Conservation (phyloP, 2,329 filamentous ascomycete genomes). For the Fusarium tupiense region DNA sequence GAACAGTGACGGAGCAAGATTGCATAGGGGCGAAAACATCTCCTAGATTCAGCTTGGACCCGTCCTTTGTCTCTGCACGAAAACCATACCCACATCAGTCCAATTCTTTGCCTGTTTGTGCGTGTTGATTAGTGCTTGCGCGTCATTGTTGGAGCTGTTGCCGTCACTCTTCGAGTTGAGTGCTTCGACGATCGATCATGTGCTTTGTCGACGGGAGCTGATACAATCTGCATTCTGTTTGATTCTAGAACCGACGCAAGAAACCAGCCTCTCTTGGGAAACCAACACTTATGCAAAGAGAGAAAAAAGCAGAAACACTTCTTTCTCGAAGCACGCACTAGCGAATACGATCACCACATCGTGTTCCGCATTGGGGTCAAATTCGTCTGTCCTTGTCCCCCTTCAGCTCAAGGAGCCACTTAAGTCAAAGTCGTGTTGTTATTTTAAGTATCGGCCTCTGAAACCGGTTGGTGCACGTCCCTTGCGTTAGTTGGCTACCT, state of each 20-base stretch:
- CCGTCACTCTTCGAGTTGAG: not conserved
- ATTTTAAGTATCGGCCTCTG: conserved; percentile 36
- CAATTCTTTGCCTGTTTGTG: conserved; percentile 20
- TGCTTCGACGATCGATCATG: conserved; percentile 10
- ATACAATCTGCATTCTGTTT: conserved; percentile 3
- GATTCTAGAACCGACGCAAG: conserved; percentile 5
- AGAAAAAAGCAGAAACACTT: conserved; percentile 18
- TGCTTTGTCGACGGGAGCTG: conserved; percentile 20
- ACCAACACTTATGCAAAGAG: conserved; percentile 13
- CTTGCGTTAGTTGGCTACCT: conserved; percentile 18
- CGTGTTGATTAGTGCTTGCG: conserved; percentile 21
- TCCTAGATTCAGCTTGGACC: conserved; percentile 14
- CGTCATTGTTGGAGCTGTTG: conserved; percentile 13
- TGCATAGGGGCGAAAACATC: conserved; percentile 31
- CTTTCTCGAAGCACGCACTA: conserved; percentile 25
- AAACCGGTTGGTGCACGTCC: conserved; percentile 36
- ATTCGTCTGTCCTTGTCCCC: conserved; percentile 20
- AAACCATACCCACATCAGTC: conserved; percentile 6
- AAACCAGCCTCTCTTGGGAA: not conserved
- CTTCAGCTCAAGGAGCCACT: conserved; percentile 6
- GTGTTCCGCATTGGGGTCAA: conserved; percentile 26
- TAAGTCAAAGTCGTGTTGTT: conserved; percentile 28
- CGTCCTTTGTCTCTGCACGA: conserved; percentile 15
- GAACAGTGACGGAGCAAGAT: conserved; percentile 20
- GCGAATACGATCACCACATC: conserved; percentile 40